Evolutionary conservation across 31 red algal species (phyloP), one percentile per base, ranked within the genome.

Genomic region (Porphyra umbilicalis): DNA sequence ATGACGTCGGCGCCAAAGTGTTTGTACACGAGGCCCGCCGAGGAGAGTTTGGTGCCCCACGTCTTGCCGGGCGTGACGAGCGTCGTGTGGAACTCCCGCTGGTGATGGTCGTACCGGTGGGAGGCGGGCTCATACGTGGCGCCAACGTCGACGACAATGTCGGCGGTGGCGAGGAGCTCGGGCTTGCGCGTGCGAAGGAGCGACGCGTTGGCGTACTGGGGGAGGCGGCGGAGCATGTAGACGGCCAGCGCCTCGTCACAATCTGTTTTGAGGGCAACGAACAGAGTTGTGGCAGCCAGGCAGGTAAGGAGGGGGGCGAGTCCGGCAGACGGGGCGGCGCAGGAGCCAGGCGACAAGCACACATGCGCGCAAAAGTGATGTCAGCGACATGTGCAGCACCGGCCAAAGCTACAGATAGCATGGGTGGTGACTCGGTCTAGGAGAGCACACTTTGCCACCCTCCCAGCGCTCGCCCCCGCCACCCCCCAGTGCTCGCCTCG

Each of bases 11-110:
- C 35, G 33, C 96, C 96, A 88, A 88, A 95, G 85, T 98, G 96
- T 67, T 98, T 98, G 87, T 95, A 98, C 29, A 98, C 87, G 32
- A 98, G 85, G 31, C 96, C 96, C 10, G 96, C 96, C 39, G 85
- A 88, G 35, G 89, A 92, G 34, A 98, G 88, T 57, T 92, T 95
- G 33, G 89, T 98, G 34, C 79, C 67, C 25, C 76, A 81, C 31
- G 75, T 74, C 36, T 85, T 79, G 33, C 83, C 83, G 30, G 79
- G 13, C 34, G 84, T 18, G 5, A 75, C 75, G 0, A 34, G 34
- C 75, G 95, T 94, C n/a, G 84, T 91, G 40, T 94, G 82, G 76
- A 98, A 98, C 29, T 76, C 87, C 33, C 96, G 93, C 81, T 95
- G 92, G 77, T 98, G 96, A 80, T 98, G 96, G 80, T 98, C 96